phyloP scores from a whole-genome alignment of 371 early-diverging fungal genomes.

The Mortierella sp. region DNA sequence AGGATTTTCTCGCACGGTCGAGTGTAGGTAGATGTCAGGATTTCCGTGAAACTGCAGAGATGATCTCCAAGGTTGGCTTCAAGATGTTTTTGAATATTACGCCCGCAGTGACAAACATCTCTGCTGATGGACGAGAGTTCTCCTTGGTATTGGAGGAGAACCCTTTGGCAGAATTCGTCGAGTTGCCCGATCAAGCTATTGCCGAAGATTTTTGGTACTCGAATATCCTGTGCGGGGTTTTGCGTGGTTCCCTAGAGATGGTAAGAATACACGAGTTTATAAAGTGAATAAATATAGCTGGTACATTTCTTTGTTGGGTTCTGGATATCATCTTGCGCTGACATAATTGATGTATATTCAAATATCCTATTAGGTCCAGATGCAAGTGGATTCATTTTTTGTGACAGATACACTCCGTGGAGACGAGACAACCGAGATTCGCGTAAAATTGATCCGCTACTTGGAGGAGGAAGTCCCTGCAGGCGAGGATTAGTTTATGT shows the following conservation, averaged over 20 bases:
- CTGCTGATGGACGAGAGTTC: conserved; percentile 88
- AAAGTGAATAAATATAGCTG: too few relatives aligned
- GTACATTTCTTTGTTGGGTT: background rate
- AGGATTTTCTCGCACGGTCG: conserved; percentile 94
- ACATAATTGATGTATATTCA: background rate
- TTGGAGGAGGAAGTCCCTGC: conserved; percentile 97
- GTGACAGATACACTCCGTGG: conserved; percentile 89
- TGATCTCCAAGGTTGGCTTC: conserved; percentile 95
- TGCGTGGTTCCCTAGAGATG: conserved; percentile 97
- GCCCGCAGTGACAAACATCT: conserved; percentile 86
- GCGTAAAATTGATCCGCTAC: conserved; percentile 86
- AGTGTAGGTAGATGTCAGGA: conserved; percentile 87
- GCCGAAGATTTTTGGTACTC: conserved; percentile 94
- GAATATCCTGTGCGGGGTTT: conserved; percentile 94
- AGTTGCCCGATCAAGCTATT: conserved; percentile 84
- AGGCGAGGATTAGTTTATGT: conserved; percentile 83
- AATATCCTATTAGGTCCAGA: conserved; percentile 71
- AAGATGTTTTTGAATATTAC: conserved; percentile 94
- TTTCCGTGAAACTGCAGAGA: conserved; percentile 93
- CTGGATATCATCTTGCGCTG: background rate
- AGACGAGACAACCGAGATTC: conserved; percentile 92
- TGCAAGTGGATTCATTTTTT: conserved; percentile 92
- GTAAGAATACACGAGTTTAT: conserved; percentile 58
- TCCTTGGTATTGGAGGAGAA: conserved; percentile 94
- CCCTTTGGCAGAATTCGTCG: conserved; percentile 93